These are phyloP conservation scores for Candida sakaeoensis DNA, from an alignment of 805 yeast genomes.

Conservation along the genomic window DNA sequence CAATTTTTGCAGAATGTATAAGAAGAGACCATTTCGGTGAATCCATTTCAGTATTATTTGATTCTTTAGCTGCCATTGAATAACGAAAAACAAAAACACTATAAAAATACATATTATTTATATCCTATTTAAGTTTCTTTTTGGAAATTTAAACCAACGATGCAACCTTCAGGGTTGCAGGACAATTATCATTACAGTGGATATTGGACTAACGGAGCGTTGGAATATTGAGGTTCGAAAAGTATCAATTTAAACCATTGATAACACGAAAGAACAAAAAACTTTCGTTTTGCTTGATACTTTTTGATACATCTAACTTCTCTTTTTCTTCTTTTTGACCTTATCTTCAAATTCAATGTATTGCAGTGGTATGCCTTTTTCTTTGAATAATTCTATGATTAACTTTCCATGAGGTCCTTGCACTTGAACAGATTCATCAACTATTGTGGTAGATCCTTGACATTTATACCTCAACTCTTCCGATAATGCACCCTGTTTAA, in stretches of 20 bases:
- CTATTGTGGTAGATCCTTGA: slow-evolving; percentile 83
- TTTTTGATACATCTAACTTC: slow-evolving; percentile 3
- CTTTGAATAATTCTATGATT: slow-evolving; percentile 54
- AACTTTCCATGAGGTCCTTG: slow-evolving; percentile 84
- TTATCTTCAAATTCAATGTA: slow-evolving; percentile 70
- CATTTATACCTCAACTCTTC: slow-evolving; percentile 71
- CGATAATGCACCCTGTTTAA: slow-evolving; percentile 64
- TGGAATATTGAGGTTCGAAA: slow-evolving; percentile 35
- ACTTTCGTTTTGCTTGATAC: background rate
- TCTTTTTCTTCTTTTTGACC: slow-evolving; percentile 48
- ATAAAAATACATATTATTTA: slow-evolving; percentile 1
- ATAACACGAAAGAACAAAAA: background rate
- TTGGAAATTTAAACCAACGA: slow-evolving; percentile 36
- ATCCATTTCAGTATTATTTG: slow-evolving; percentile 88
- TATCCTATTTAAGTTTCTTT: background rate
- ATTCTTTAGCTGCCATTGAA: slow-evolving; percentile 66
- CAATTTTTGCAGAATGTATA: slow-evolving; percentile 95
- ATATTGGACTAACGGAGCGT: slow-evolving; percentile 58
- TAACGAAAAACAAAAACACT: slow-evolving; percentile 12
- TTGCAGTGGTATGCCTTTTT: slow-evolving; percentile 58
- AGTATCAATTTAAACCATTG: background rate
- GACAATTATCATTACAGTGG: slow-evolving; percentile 24
- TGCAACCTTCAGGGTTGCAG: slow-evolving; percentile 55
- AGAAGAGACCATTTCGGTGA: slow-evolving; percentile 99
- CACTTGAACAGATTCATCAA: slow-evolving; percentile 65